These are phyloP conservation scores for Cryptococcus depauperatus DNA, from an alignment of 1,284 basidiomycete genomes.

Conservation along the genomic window DNA sequence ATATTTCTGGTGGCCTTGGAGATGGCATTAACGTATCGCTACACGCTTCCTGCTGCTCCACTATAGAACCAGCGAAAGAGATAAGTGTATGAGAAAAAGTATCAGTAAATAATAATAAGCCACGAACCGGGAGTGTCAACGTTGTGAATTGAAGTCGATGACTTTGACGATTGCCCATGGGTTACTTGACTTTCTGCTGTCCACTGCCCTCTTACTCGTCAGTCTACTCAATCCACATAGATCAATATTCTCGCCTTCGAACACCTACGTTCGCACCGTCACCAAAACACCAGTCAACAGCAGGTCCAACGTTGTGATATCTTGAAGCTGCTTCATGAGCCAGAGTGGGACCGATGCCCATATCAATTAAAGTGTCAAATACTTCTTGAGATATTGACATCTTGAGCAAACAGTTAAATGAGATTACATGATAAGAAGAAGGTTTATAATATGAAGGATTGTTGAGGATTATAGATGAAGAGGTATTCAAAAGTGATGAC, in stretches of 20 bases:
- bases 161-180: neutral
- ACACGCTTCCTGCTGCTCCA: too few relatives aligned
- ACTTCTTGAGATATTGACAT: constrained; percentile 24
- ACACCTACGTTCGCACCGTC: constrained; percentile 30
- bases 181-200: constrained; percentile 8
- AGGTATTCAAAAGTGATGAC: too few relatives aligned
- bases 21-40: too few relatives aligned
- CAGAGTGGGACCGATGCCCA: constrained; percentile 31
- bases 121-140: constrained; percentile 8
- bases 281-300: constrained; percentile 42
- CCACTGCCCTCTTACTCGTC: constrained; percentile 11
- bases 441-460: constrained; percentile 20
- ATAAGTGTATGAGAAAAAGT: too few relatives aligned
- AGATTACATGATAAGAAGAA: constrained; percentile 17
- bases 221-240: neutral
- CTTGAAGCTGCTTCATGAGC: constrained; percentile 31
- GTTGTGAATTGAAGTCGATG: constrained; percentile 4
- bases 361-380: constrained; percentile 24
- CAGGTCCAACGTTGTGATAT: constrained; percentile 27
- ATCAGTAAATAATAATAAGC: too few relatives aligned
- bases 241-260: too few relatives aligned
- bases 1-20: constrained; percentile 11
- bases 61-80: too few relatives aligned
- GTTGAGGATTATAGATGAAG: too few relatives aligned
- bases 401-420: neutral